Conservation (phyloP, 345 rosid genomes). For the Erucastrum elatum region DNA sequence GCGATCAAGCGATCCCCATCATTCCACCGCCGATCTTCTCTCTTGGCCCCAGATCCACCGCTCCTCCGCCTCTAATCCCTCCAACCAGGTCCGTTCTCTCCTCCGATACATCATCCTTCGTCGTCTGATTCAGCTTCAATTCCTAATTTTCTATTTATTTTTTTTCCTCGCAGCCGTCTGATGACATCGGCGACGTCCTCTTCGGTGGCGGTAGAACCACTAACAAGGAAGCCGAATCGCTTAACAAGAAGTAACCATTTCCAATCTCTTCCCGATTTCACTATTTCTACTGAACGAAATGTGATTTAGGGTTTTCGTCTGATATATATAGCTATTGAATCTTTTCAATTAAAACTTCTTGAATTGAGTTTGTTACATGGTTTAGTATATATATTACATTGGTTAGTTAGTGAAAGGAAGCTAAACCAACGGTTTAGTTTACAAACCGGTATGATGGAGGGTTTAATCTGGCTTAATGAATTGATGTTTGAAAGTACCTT, state of each 20-base stretch:
- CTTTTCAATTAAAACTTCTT: too few species aligned
- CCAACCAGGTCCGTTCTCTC: conserved; percentile 39
- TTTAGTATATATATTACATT: not conserved
- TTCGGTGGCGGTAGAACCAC: conserved; percentile 68
- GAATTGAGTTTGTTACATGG: not conserved
- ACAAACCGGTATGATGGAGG: not conserved
- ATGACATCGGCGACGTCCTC: conserved; percentile 60
- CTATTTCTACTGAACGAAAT: not conserved
- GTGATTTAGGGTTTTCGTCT: conserved; percentile 23
- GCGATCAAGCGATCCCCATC: conserved; percentile 66
- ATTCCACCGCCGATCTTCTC: conserved; percentile 85
- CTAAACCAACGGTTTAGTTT: not conserved
- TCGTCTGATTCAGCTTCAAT: not conserved
- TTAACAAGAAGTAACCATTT: conserved; percentile 58
- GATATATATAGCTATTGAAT: not conserved
- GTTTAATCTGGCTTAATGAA: not conserved
- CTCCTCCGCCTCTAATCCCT: conserved; percentile 40
- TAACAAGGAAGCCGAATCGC: conserved; percentile 59
- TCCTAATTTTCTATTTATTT: not conserved
- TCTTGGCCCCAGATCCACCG: conserved; percentile 69
- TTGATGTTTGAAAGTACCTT: not conserved
- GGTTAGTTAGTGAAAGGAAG: not conserved
- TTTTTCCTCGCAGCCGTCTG: conserved; percentile 56
- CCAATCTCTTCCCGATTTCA: not conserved
- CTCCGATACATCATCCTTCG: not conserved